Percentiles rank a stretch among this genome's conserved stretches.
Conservation (phyloP, 2,329 filamentous ascomycete species). For the Clonostachys rhizophaga region DNA sequence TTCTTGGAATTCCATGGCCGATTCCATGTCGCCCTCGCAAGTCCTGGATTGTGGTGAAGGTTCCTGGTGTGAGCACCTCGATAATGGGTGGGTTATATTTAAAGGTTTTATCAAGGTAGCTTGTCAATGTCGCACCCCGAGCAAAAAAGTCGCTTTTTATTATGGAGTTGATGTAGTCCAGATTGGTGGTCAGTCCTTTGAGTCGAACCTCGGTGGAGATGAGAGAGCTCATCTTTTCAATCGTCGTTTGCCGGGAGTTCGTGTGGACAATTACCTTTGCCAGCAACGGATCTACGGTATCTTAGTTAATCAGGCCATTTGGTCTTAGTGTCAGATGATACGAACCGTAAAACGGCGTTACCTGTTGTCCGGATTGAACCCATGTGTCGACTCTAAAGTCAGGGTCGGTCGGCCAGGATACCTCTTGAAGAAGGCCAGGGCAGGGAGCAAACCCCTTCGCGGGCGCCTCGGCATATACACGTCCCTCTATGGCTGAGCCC, state of each 20-base stretch:
- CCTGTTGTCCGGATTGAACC: slow-evolving; percentile 50
- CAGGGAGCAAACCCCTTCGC: slow-evolving; percentile 50
- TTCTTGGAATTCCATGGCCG: slow-evolving; percentile 53
- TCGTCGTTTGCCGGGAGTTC: slow-evolving; percentile 22
- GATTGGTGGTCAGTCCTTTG: slow-evolving; percentile 44
- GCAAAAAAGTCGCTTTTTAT: slow-evolving; percentile 37
- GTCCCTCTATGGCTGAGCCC: slow-evolving; percentile 24
- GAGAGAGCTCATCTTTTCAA: slow-evolving; percentile 33
- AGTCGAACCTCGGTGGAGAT: slow-evolving; percentile 38
- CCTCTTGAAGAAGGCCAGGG: slow-evolving; percentile 53
- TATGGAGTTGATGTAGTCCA: slow-evolving; percentile 48
- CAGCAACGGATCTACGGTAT: slow-evolving; percentile 39
- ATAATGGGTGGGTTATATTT: slow-evolving; percentile 43
- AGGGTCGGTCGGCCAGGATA: slow-evolving; percentile 42
- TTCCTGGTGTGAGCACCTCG: slow-evolving; percentile 50
- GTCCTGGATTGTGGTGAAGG: slow-evolving; percentile 56
- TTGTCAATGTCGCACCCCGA: slow-evolving; percentile 49
- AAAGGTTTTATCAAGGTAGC: slow-evolving; percentile 43
- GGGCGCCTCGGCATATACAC: slow-evolving; percentile 43
- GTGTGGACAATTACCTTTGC: slow-evolving; percentile 54
- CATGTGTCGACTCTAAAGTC: slow-evolving; percentile 57
- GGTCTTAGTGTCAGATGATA: not conserved
- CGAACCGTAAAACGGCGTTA: slow-evolving; percentile 47
- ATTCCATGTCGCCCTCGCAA: slow-evolving; percentile 48
- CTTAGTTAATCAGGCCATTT: not conserved